Base-by-base conservation (phyloP, 2,329 filamentous ascomycete genomes). In the Venturia pyrina region DNA sequence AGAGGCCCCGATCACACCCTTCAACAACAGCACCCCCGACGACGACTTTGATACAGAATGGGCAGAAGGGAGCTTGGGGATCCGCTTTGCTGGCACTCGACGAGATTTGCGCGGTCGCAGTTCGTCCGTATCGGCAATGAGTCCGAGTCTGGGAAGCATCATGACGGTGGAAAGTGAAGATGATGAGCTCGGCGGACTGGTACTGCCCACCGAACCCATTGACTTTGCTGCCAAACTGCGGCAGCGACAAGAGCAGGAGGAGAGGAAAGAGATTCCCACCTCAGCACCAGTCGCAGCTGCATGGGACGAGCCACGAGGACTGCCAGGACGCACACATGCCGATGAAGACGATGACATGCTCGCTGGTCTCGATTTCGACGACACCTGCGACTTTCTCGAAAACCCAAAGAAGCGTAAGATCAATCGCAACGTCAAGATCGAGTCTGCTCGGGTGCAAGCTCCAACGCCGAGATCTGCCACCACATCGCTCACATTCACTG, bases 131-230 rank as follows among this genome's bases (percentile, higher is more conserved):
- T 96, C 93, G 48, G 90, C 91, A 37, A 84, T 97, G 75, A 98
- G 93, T 73, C 93, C 95, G 17, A 98, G 93, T 75, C 85, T 96
- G 66, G 90, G 92, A 24, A 98, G 93, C 76, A 95, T 90, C 69
- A 87, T 96, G 70, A 96, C 92, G 1, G 85, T 86, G 11, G 95
- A 97, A 78, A 98, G 93, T 73, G 93, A 97, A 73, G 93, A 96
- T 70, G 93, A 98, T 75, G 89, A 90, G 7, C 84, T 98, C 67
- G 90, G 95, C 68, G 93, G 93, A n/a, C 82, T 99, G 17, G 81
- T 96, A 24, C 81, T 98, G 21, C 95, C 95, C 0, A 83, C 85
- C 65, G 93, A 92, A 0, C 91, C 91, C 24, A 81, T 99, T 64
- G 88, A 96, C 75, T 89, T 98, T 72, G 85, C 85, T 50, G 88